Percentiles rank a stretch among this genome's conserved stretches.
These are phyloP conservation scores for Xylariomycetidae sp. DNA, from an alignment of 2,329 filamentous ascomycete species.

Conservation along the genomic window DNA sequence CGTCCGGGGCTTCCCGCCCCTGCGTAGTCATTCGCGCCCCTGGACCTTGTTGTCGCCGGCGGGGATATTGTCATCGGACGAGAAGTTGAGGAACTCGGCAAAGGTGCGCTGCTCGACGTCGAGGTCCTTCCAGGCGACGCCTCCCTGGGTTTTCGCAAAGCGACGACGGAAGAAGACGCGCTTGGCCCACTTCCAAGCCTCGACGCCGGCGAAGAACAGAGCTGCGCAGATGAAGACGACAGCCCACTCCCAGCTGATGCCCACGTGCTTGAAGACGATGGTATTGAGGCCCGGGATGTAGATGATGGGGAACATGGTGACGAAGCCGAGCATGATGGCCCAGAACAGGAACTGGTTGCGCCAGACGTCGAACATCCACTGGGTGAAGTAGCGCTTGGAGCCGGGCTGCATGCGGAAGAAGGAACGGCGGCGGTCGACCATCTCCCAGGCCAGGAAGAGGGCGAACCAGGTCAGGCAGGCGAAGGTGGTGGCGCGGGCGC, in stretches of 20 bases:
- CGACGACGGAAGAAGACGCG: slow-evolving; percentile 33
- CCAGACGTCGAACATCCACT: slow-evolving; percentile 65
- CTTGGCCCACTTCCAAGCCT: slow-evolving; percentile 55
- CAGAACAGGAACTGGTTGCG: slow-evolving; percentile 67
- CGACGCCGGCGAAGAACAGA: slow-evolving; percentile 53
- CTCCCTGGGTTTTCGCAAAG: slow-evolving; percentile 13
- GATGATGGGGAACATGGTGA: slow-evolving; percentile 44
- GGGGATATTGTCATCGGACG: slow-evolving; percentile 1
- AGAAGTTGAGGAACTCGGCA: slow-evolving; percentile 28
- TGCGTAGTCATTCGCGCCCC: slow-evolving; percentile 19
- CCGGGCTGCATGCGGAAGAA: slow-evolving; percentile 70
- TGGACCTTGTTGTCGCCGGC: slow-evolving; percentile 2
- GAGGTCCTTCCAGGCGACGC: slow-evolving; percentile 29
- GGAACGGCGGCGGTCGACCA: slow-evolving; percentile 64
- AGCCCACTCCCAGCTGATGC: slow-evolving; percentile 58
- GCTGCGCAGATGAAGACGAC: slow-evolving; percentile 46
- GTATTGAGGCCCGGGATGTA: slow-evolving; percentile 57
- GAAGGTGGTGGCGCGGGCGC: slow-evolving; percentile 67
- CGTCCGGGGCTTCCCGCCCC: slow-evolving; percentile 18
- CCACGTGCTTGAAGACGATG: slow-evolving; percentile 53
- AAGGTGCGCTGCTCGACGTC: slow-evolving; percentile 36
- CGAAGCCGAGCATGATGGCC: slow-evolving; percentile 45
- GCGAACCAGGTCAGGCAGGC: slow-evolving; percentile 71
- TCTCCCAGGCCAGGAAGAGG: slow-evolving; percentile 73
- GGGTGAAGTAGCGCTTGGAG: slow-evolving; percentile 53